Percentiles rank a stretch among this genome's conserved stretches.
These are phyloP conservation scores for Chalciporus pseudorubinellus DNA, from an alignment of 768 basidiomycete species.

Conservation along the genomic window DNA sequence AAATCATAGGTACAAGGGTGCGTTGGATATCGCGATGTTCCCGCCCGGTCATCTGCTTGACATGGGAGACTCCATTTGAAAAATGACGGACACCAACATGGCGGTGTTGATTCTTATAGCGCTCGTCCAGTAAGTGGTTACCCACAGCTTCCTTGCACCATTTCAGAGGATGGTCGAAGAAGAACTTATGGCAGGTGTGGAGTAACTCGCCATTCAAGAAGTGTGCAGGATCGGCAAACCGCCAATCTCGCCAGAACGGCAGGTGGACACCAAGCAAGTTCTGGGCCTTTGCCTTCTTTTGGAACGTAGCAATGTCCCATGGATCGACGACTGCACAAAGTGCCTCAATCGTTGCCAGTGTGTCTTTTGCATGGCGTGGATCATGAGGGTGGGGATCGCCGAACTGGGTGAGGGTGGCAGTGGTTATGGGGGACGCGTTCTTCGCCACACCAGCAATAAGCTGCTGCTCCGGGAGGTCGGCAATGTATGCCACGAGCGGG, in stretches of 20 bases:
- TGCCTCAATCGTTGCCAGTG: background rate
- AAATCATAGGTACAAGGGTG: background rate
- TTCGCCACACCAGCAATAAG: slow-evolving; percentile 9
- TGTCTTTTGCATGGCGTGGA: slow-evolving; percentile 1
- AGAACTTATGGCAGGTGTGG: too few species aligned
- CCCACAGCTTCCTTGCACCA: too few species aligned
- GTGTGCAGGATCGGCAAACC: background rate
- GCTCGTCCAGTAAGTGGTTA: too few species aligned
- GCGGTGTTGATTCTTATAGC: too few species aligned
- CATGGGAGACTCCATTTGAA: background rate
- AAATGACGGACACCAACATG: background rate
- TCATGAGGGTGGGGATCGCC: background rate
- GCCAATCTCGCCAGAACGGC: background rate
- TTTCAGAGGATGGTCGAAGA: too few species aligned
- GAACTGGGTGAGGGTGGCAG: background rate
- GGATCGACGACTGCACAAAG: slow-evolving; percentile 14
- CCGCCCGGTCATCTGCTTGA: background rate
- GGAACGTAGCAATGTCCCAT: slow-evolving; percentile 25
- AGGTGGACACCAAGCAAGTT: background rate
- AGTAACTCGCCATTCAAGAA: background rate
- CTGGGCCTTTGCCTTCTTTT: background rate
- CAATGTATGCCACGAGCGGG: slow-evolving; percentile 11
- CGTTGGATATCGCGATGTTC: background rate
- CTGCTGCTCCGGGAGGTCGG: too few species aligned
- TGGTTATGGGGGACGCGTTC: slow-evolving; percentile 4